These are phyloP conservation scores for Pulveroboletus frians DNA, from an alignment of 768 basidiomycete genomes.

Conservation along the genomic window DNA sequence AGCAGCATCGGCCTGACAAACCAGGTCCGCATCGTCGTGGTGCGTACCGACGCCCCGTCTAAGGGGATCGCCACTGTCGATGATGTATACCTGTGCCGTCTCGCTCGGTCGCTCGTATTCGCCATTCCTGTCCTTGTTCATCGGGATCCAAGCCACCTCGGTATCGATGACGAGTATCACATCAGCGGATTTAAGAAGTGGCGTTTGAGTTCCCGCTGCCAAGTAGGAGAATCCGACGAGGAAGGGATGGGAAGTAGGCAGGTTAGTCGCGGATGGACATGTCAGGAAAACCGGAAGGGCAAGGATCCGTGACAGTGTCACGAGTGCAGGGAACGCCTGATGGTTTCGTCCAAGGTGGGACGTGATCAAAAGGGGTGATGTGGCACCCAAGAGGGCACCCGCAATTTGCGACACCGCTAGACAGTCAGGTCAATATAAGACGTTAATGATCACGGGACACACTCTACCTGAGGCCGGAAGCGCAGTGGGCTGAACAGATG, in stretches of 20 bases:
- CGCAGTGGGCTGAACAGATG: constrained; percentile 44
- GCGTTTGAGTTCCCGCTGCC: constrained; percentile 39
- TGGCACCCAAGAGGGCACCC: constrained; percentile 44
- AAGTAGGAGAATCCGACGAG: constrained; percentile 51
- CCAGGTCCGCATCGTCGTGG: constrained; percentile 50
- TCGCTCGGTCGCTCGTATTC: constrained; percentile 32
- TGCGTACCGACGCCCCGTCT: constrained; percentile 45
- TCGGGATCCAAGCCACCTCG: constrained; percentile 62
- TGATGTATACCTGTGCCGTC: constrained; percentile 49
- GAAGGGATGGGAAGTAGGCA: constrained; percentile 54
- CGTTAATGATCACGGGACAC: background rate
- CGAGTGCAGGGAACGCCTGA: constrained; percentile 41
- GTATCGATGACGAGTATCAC: constrained; percentile 61
- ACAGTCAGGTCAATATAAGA: background rate
- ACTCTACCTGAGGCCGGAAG: constrained; percentile 38
- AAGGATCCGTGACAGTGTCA: constrained; percentile 44
- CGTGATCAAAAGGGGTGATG: constrained; percentile 58
- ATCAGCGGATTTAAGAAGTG: constrained; percentile 50
- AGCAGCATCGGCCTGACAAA: constrained; percentile 54
- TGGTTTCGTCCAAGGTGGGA: constrained; percentile 56
- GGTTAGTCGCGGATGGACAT: constrained; percentile 46
- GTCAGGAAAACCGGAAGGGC: constrained; percentile 50
- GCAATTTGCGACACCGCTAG: constrained; percentile 38
- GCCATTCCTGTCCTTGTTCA: constrained; percentile 34
- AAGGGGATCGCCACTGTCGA: constrained; percentile 61